Percentiles rank a stretch among this genome's conserved stretches.
Conservation (phyloP, 1,139 yeast species). For the Scheffersomyces segobiensis region DNA sequence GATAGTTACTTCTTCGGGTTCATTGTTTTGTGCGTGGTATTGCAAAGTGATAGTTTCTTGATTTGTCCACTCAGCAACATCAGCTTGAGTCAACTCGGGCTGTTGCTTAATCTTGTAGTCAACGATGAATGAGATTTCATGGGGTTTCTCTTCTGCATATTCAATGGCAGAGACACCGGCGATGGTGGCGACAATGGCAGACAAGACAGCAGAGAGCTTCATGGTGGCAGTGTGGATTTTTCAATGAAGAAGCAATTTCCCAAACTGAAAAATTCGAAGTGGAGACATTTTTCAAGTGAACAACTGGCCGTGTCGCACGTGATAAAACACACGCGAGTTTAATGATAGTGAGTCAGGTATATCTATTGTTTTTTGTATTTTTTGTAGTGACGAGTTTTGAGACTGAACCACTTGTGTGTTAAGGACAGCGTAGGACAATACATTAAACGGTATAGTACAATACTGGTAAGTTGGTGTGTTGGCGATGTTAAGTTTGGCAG, state of each 20-base stretch:
- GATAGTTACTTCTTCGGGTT: constrained; percentile 45
- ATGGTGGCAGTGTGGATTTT: constrained; percentile 3
- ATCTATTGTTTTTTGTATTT: not conserved
- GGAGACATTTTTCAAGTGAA: not conserved
- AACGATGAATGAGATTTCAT: constrained; percentile 38
- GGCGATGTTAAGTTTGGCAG: no score
- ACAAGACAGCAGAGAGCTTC: constrained; percentile 20
- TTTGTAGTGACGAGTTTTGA: not conserved
- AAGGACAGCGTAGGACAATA: not conserved
- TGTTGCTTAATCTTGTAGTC: constrained; percentile 44
- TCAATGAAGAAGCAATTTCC: not conserved
- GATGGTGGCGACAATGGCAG: constrained; percentile 15
- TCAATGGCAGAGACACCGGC: constrained; percentile 20
- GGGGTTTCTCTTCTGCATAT: constrained; percentile 11
- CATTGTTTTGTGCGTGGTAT: constrained; percentile 60
- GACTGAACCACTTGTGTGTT: not conserved
- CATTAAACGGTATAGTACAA: not conserved
- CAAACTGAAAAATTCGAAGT: not conserved
- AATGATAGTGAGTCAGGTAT: not conserved
- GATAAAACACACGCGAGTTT: not conserved
- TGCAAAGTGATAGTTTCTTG: constrained; percentile 57
- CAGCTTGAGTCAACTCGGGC: constrained; percentile 35
- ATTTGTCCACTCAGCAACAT: constrained; percentile 45
- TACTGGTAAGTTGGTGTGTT: not conserved
- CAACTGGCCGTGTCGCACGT: not conserved